phyloP scores from a whole-genome alignment of 208 protist genomes.

The Naegleria fowleri region DNA sequence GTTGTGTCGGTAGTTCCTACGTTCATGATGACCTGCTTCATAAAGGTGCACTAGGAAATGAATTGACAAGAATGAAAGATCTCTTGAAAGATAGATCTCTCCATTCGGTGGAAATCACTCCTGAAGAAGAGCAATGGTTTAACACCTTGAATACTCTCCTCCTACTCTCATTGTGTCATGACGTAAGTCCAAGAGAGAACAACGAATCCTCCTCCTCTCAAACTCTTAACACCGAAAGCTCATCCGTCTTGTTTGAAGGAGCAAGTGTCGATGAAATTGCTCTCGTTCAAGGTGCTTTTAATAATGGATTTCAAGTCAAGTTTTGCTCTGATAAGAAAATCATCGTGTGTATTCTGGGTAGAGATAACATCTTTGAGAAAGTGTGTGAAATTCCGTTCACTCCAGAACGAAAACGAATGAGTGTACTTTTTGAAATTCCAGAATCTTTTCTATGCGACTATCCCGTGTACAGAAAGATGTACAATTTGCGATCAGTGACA shows the following conservation, averaged over 20 bases:
- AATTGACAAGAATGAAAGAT: not conserved
- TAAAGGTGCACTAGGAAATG: not conserved
- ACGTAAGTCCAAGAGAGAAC: not conserved
- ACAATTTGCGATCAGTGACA: not conserved
- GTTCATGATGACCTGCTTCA: not conserved
- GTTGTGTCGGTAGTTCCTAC: slow-evolving; percentile 48
- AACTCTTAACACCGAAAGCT: too few species aligned
- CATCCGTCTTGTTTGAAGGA: too few species aligned
- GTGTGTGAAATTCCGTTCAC: slow-evolving; percentile 68
- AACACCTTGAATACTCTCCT: not conserved
- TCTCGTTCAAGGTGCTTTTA: slow-evolving; percentile 58
- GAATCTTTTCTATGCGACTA: not conserved
- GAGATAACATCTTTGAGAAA: slow-evolving; percentile 61
- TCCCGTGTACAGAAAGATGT: not conserved
- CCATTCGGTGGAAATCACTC: not conserved
- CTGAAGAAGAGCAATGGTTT: not conserved
- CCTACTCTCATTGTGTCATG: not conserved
- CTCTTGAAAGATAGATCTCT: not conserved
- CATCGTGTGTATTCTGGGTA: slow-evolving; percentile 5
- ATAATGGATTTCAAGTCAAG: slow-evolving; percentile 65
- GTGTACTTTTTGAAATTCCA: slow-evolving; percentile 45
- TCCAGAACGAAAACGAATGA: slow-evolving; percentile 72
- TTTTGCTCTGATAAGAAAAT: not conserved
- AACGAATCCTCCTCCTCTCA: too few species aligned
- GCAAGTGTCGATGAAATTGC: slow-evolving; percentile 24